These are phyloP conservation scores for Lactuca sativa DNA, from an alignment of 129 eudicot genomes.

Conservation along the genomic window DNA sequence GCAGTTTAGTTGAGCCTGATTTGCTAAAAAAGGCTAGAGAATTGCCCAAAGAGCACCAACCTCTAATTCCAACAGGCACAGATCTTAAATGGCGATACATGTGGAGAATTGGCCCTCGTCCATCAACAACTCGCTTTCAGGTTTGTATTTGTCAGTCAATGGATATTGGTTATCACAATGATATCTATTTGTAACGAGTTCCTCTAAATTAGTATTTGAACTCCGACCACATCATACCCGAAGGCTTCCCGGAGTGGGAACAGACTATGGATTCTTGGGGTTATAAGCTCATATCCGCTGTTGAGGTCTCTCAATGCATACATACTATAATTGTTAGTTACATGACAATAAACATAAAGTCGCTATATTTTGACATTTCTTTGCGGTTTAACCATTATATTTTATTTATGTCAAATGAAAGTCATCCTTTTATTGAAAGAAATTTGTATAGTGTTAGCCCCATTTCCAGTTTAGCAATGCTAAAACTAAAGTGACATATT, in stretches of 20 bases:
- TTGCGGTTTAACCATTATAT: too few species aligned
- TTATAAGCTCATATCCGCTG: constrained; percentile 65
- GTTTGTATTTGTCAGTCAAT: constrained; percentile 20
- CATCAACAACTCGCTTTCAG: constrained; percentile 67
- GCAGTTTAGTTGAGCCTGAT: constrained; percentile 73
- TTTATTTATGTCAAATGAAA: too few species aligned
- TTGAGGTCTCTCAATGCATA: constrained; percentile 46
- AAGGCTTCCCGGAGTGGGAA: constrained; percentile 84
- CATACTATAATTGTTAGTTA: not conserved
- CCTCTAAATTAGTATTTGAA: constrained; percentile 54
- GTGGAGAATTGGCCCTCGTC: constrained; percentile 94
- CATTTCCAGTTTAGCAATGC: too few species aligned
- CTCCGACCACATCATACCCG: constrained; percentile 80
- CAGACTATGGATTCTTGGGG: constrained; percentile 90
- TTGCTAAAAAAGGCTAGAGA: constrained; percentile 58
- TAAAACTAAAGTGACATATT: too few species aligned
- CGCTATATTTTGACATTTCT: too few species aligned
- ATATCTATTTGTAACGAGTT: not conserved
- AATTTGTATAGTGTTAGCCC: too few species aligned
- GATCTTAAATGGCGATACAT: constrained; percentile 95
- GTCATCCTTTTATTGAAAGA: too few species aligned
- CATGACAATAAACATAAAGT: too few species aligned
- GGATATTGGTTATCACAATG: too few species aligned
- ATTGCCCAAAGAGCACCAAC: constrained; percentile 66
- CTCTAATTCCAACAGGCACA: constrained; percentile 64